A percentile compares a stretch with the other conserved stretches of the same genome.
Conservation (phyloP, 2,329 filamentous ascomycete genomes). For the Monilinia polystroma region DNA sequence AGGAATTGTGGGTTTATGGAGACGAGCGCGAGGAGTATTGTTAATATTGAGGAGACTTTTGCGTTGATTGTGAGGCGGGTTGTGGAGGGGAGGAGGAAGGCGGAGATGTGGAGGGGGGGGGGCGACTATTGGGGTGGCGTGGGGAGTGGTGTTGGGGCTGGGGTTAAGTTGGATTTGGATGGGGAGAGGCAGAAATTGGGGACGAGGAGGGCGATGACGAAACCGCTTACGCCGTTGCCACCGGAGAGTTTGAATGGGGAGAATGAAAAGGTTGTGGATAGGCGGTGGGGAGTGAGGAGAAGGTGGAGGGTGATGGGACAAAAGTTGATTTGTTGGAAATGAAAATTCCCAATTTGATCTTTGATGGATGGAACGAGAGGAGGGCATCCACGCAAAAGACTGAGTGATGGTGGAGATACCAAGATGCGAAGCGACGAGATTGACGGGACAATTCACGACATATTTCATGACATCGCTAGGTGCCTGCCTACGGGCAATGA, state of each 20-base stretch:
- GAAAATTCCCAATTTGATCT: background rate
- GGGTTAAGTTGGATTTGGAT: background rate
- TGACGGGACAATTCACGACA: constrained; percentile 1
- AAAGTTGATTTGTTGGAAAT: constrained; percentile 30
- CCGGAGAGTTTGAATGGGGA: background rate
- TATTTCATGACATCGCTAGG: constrained; percentile 8
- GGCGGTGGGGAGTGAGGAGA: background rate
- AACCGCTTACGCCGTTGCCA: constrained; percentile 10
- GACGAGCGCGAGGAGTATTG: constrained; percentile 78
- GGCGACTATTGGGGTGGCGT: constrained; percentile 1
- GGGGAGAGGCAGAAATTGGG: background rate
- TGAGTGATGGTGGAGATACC: background rate
- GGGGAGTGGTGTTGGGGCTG: constrained; percentile 2
- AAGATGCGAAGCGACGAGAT: background rate
- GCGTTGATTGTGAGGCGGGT: constrained; percentile 65
- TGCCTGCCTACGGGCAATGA: background rate
- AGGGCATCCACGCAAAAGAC: background rate
- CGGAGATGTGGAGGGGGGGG: constrained; percentile 13
- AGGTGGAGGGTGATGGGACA: constrained; percentile 12
- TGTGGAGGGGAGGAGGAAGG: constrained; percentile 46
- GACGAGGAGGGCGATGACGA: constrained; percentile 17
- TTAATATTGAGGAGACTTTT: constrained; percentile 89
- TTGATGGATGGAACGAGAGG: background rate
- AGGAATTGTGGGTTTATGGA: constrained; percentile 84
- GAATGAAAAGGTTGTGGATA: background rate